Base-by-base conservation (phyloP, 805 yeast species). In the Maudiozyma barnettii region DNA sequence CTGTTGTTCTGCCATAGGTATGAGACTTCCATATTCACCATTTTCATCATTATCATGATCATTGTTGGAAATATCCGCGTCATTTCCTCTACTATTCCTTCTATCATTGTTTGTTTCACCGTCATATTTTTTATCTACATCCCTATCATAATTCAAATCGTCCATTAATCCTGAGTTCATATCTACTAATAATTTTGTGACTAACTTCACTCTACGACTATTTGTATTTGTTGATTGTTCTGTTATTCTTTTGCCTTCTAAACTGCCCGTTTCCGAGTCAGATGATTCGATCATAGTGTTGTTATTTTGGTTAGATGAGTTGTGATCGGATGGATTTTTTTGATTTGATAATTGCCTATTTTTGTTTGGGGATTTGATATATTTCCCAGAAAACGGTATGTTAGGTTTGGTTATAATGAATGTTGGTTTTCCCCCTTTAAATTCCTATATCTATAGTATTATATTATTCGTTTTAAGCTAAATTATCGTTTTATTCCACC, bases 151-250 rank as follows among this genome's bases (percentile, higher is more conserved):
- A 43, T 64, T 63, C 26, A 64, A 44, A 45, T 62, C 66, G 46
- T 62, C 66, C 59, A 62, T 57, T n/a, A 63, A 45, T 4, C 62
- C 60, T 33, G 54, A 49, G 45, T 57, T 59, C 41, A 52, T 54
- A 44, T 62, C 65, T 38, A 58, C 45, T 19, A 64, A 43, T 30
- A 64, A 26, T 44, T 61, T 57, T 5, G 63, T 53, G 5, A 54
- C 57, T 31, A 58, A 21, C 43, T 57, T 59, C 8, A 60, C 23
- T 30, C 53, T 45, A 2, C 49, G 52, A 5, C 41, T 14, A 21
- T 48, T n/a, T 2, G 14, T 26, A 14, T 18, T 39, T 13, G 19
- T 13, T 10, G 23, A n/a, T 13, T n/a, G 14, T 26, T 23, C 41
- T 2, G 30, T 14, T 8, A n/a, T 6, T 14, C 22, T 39, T 22